Base-by-base conservation (phyloP, 345 rosid genomes). In the Salix koriyanagi region DNA sequence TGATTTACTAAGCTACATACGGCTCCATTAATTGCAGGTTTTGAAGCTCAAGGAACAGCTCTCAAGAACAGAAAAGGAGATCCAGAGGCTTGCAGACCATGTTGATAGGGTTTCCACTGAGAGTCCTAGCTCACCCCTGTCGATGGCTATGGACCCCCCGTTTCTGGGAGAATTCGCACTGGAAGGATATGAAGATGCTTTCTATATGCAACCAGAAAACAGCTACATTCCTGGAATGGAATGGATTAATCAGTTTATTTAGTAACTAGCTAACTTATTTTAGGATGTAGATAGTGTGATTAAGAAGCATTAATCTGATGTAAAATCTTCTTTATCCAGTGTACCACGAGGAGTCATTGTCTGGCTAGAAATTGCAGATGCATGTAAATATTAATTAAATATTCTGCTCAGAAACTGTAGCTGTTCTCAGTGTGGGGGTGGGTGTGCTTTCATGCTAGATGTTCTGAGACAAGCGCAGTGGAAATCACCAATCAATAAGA, bases 11-110 rank as follows among this genome's bases (percentile, higher is more conserved):
- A 54, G 6, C 21, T 2, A 30, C 65, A 42, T 42, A 2, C 46
- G 37, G 37, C n/a, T 19, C 7, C 26, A 23, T 60, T 7, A 6
- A 58, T 14, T 65, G n/a, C 75, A 92, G 98, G 86, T 94, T 14
- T 4, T 88, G 41, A 85, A 85, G 79, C 86, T 94, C 60, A 88
- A 84, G 7, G 90, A 87, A 5, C 86, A 87, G 42, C 67, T 89
- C 6, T 56, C 41, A 1, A 92, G 85, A 46, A 83, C 94, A 10
- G 84, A 87, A 65, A 89, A 81, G 18, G 93, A 92, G 76, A 87
- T 88, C 36, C 84, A 85, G 41, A 82, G 81, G 79, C 66, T 90
- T 18, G 68, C 88, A 2, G 89, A 85, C 71, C 72, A 85, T 2
- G 72, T 73, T 0, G 90, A 86, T 32, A 90, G 84, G 61, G 76